Percentiles rank a stretch among this genome's conserved stretches.
Conservation (phyloP, 2,329 filamentous ascomycete species). For the Botrytis cinerea region DNA sequence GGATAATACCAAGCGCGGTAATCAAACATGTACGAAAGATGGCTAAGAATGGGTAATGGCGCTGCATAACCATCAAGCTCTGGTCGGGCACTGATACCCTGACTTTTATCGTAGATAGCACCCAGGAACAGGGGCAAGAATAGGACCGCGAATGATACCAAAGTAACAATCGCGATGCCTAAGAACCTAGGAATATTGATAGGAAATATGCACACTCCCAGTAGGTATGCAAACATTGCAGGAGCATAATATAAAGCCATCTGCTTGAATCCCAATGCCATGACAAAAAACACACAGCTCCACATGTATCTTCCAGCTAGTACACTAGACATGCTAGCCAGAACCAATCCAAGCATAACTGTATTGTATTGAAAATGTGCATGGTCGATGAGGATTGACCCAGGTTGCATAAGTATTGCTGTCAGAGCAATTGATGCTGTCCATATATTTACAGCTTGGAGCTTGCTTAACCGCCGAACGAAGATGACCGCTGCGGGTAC, state of each 20-base stretch:
- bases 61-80: conserved; percentile 60
- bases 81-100: conserved; percentile 59
- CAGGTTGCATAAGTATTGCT: conserved; percentile 89
- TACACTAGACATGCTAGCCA: conserved; percentile 86
- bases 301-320: conserved; percentile 81
- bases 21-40: conserved; percentile 60
- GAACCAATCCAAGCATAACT: conserved; percentile 90
- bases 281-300: conserved; percentile 92
- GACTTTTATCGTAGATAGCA: conserved; percentile 66
- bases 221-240: conserved; percentile 84
- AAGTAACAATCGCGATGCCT: conserved; percentile 72
- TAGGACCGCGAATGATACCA: conserved; percentile 71
- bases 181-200: conserved; percentile 69
- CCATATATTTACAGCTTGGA: conserved; percentile 78
- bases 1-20: conserved; percentile 71
- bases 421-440: conserved; percentile 81
- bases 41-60: conserved; percentile 62
- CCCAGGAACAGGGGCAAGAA: conserved; percentile 75
- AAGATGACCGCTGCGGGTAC: conserved; percentile 85
- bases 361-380: conserved; percentile 98
- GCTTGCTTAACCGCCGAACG: conserved; percentile 74
- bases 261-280: conserved; percentile 95
- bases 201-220: conserved; percentile 83
- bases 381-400: conserved; percentile 88
- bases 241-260: conserved; percentile 99